phyloP scores from a whole-genome alignment of 164 flowering plant genomes.

The Vitis cinerea region DNA sequence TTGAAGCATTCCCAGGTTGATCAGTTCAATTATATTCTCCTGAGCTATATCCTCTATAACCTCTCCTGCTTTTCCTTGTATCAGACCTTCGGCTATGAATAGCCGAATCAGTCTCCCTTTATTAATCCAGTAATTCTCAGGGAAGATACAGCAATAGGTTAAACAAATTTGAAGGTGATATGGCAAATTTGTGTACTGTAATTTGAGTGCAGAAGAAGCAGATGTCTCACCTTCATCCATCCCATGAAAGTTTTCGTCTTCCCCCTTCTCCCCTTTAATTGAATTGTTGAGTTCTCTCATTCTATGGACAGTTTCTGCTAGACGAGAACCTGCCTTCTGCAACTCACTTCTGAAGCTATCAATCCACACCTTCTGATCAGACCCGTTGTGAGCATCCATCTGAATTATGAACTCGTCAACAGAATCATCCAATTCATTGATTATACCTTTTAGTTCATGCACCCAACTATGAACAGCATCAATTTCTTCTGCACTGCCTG shows the following conservation, averaged over 20 bases:
- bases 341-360: constrained; percentile 10
- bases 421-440: constrained; percentile 18
- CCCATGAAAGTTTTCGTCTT: neutral
- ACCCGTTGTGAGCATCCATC: constrained; percentile 12
- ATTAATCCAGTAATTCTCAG: constrained; percentile 16
- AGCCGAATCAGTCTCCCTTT: constrained; percentile 28
- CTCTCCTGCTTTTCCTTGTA: constrained; percentile 21
- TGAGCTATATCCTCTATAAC: constrained; percentile 24
- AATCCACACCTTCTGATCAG: constrained; percentile 3
- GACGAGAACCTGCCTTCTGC: constrained; percentile 7
- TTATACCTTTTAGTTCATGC: constrained; percentile 8
- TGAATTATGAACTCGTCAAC: constrained; percentile 22
- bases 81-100: constrained; percentile 25
- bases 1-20: constrained; percentile 23
- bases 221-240: constrained; percentile 17
- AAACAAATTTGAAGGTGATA: constrained; percentile 23
- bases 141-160: constrained; percentile 33
- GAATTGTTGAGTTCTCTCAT: constrained; percentile 4
- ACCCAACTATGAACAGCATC: constrained; percentile 12
- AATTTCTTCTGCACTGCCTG: neutral
- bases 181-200: constrained; percentile 15
- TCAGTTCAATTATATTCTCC: constrained; percentile 20
- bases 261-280: neutral
- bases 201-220: neutral
- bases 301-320: constrained; percentile 8